A percentile compares a stretch with the other conserved stretches of the same genome.
phyloP scores from a whole-genome alignment of 139 green algal genomes.

The Chlamydomonas sphaeroides region DNA sequence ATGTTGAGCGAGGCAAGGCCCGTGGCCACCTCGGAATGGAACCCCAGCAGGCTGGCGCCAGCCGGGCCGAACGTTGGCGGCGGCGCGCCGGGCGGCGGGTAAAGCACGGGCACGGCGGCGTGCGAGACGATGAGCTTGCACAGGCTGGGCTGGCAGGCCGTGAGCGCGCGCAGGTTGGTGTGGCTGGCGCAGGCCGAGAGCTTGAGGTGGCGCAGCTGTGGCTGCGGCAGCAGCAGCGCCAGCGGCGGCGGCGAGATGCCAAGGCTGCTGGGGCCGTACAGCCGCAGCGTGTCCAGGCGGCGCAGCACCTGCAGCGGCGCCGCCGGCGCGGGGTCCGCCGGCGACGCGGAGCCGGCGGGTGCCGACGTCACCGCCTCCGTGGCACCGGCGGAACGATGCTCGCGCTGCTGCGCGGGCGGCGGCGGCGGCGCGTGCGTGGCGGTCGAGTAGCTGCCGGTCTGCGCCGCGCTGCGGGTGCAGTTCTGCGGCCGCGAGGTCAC shows the following conservation, averaged over 20 bases:
- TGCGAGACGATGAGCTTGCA: constrained; percentile 38
- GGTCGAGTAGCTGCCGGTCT: no score
- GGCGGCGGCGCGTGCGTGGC: no score
- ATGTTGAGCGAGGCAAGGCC: constrained; percentile 8
- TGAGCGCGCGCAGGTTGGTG: constrained; percentile 36
- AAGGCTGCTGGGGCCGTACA: constrained; percentile 30
- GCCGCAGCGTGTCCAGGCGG: constrained; percentile 8
- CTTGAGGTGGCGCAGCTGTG: constrained; percentile 29
- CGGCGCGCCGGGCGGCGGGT: background rate
- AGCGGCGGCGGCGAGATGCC: constrained; percentile 7
- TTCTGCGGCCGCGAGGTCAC: constrained; percentile 22
- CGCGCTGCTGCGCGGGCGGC: no score
- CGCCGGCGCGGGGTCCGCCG: background rate
- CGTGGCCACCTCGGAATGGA: background rate
- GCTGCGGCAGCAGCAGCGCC: constrained; percentile 39
- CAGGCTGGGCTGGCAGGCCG: background rate
- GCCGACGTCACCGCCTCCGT: no score
- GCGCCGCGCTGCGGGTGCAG: no score
- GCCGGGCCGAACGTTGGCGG: background rate
- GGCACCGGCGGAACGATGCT: no score
- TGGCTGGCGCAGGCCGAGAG: constrained; percentile 37
- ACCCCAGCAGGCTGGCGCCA: constrained; percentile 26
- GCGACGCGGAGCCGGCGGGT: background rate
- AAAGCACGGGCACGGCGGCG: constrained; percentile 10
- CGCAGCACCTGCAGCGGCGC: constrained; percentile 13